phyloP scores from a whole-genome alignment of 2,329 filamentous ascomycete genomes.

The Tolypocladium inflatum region DNA sequence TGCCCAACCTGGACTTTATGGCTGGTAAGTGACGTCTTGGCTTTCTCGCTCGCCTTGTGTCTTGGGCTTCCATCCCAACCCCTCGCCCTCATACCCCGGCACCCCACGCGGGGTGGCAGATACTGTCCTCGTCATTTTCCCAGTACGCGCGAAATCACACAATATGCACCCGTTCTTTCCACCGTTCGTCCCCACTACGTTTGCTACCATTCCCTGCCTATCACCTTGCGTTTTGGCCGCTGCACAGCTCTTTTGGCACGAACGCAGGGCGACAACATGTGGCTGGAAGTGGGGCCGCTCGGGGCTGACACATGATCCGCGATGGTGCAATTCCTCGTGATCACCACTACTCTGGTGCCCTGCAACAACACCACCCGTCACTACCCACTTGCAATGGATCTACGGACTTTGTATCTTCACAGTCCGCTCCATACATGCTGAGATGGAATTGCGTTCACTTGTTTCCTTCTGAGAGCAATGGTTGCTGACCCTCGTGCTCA shows the following conservation, averaged over 20 bases:
- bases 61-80: background rate
- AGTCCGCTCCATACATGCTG: background rate
- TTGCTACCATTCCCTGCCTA: constrained; percentile 1
- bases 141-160: constrained; percentile 2
- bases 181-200: background rate
- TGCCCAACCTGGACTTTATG: constrained; percentile 40
- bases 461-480: background rate
- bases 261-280: constrained; percentile 12
- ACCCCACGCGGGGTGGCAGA: background rate
- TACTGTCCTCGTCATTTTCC: background rate
- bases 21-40: constrained; percentile 27
- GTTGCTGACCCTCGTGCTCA: constrained; percentile 24
- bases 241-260: background rate
- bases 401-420: background rate
- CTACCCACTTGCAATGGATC: background rate
- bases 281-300: constrained; percentile 11
- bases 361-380: too few relatives aligned
- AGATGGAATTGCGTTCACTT: background rate
- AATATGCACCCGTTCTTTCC: background rate
- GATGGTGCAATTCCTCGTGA: constrained; percentile 58
- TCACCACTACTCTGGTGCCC: constrained; percentile 15
- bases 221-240: background rate
- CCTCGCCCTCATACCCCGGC: background rate
- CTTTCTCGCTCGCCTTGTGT: background rate
- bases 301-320: constrained; percentile 33